phyloP scores from a whole-genome alignment of 2,329 filamentous ascomycete species.

The Sporothrix mexicana region DNA sequence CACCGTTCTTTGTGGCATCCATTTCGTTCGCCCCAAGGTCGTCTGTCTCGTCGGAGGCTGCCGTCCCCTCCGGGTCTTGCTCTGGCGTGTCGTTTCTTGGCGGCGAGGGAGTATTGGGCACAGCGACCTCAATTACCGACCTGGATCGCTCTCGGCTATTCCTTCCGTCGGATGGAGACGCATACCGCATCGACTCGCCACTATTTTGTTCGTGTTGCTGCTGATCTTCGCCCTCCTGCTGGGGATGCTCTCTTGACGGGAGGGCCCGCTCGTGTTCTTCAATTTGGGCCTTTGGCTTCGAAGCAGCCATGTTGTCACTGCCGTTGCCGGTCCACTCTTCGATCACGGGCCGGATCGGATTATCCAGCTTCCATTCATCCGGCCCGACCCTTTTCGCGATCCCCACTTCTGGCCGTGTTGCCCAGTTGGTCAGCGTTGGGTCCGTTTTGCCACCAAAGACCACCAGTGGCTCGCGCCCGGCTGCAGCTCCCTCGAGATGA shows the following conservation, averaged over 20 bases:
- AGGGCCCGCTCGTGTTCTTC: background rate
- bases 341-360: constrained; percentile 39
- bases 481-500: constrained; percentile 69
- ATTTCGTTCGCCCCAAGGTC: background rate
- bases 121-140: constrained; percentile 37
- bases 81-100: background rate
- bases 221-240: background rate
- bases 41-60: background rate
- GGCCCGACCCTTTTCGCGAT: constrained; percentile 44
- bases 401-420: constrained; percentile 46
- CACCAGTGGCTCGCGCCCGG: constrained; percentile 44
- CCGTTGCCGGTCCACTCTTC: constrained; percentile 34
- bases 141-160: constrained; percentile 31
- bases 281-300: background rate
- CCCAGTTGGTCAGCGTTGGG: constrained; percentile 50
- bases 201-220: background rate
- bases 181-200: background rate
- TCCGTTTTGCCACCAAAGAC: constrained; percentile 51
- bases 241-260: background rate
- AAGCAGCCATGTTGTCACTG: background rate
- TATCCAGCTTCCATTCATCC: constrained; percentile 38
- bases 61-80: background rate
- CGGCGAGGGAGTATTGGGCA: constrained; percentile 1
- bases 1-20: background rate
- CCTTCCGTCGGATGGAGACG: background rate